Percentiles rank a stretch among this genome's conserved stretches.
These are phyloP conservation scores for Aureobasidium namibiae DNA, from an alignment of 2,329 filamentous ascomycete species.

Conservation along the genomic window DNA sequence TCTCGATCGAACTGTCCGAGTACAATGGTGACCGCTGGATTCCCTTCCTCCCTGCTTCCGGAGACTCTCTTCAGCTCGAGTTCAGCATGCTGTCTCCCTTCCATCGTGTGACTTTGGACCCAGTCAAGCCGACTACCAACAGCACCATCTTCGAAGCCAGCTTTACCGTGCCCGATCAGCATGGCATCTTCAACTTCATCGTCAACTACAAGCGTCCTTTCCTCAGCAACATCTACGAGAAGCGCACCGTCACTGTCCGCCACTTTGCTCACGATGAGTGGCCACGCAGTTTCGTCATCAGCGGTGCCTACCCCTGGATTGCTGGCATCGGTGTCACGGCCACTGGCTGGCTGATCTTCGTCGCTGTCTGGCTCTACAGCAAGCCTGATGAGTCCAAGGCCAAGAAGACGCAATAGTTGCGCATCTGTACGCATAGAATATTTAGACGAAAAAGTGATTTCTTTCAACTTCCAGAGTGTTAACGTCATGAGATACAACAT, in stretches of 20 bases:
- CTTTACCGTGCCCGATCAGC: constrained; percentile 87
- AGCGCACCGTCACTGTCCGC: constrained; percentile 85
- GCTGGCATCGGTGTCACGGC: constrained; percentile 78
- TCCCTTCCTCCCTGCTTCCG: constrained; percentile 61
- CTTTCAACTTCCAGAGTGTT: background rate
- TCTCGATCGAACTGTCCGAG: constrained; percentile 82
- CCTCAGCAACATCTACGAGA: constrained; percentile 82
- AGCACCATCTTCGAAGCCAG: constrained; percentile 64
- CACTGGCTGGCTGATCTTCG: constrained; percentile 75
- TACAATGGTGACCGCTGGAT: constrained; percentile 66
- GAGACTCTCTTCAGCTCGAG: constrained; percentile 81
- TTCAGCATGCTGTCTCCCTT: constrained; percentile 99
- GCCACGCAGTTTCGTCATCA: constrained; percentile 83
- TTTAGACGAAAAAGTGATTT: constrained; percentile 9
- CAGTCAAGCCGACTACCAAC: constrained; percentile 51
- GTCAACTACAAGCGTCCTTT: constrained; percentile 97
- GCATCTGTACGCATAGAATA: constrained; percentile 2
- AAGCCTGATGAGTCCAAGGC: constrained; percentile 43
- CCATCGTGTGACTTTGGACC: constrained; percentile 70
- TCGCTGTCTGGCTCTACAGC: constrained; percentile 78
- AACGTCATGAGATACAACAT: background rate
- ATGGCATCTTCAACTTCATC: constrained; percentile 98
- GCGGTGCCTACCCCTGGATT: constrained; percentile 90
- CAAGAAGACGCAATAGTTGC: constrained; percentile 28
- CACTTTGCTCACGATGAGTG: constrained; percentile 98